Evolutionary conservation across 768 basidiomycete species (phyloP).

Genomic region (Auricularia cornea): DNA sequence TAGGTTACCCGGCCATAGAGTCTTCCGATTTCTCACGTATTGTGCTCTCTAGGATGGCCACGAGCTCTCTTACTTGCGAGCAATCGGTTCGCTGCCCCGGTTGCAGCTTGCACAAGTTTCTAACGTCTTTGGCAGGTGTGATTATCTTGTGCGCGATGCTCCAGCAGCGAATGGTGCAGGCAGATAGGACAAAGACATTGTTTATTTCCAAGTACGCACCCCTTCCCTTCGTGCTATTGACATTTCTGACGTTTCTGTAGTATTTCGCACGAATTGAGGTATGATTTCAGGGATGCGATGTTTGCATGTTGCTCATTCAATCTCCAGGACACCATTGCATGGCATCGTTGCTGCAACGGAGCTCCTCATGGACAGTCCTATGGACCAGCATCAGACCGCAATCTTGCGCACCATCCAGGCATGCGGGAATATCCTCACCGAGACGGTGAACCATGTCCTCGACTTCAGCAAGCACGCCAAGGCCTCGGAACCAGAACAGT

Average conservation of each 20-base stretch:
- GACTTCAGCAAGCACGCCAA: constrained; percentile 90
- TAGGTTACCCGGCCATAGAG: constrained; percentile 27
- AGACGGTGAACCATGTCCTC: constrained; percentile 93
- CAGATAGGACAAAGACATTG: constrained; percentile 87
- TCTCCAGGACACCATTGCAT: neutral
- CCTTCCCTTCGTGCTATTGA: neutral
- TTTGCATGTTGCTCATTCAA: constrained; percentile 4
- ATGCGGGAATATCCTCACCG: constrained; percentile 90
- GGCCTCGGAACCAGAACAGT: constrained; percentile 48
- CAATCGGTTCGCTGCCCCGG: constrained; percentile 54
- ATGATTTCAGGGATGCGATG: constrained; percentile 76
- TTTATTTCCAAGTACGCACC: constrained; percentile 78
- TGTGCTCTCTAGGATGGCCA: constrained; percentile 66
- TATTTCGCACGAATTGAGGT: constrained; percentile 84
- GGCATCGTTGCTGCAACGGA: constrained; percentile 89
- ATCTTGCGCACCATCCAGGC: constrained; percentile 91
- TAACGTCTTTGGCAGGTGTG: constrained; percentile 46
- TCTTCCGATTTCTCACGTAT: neutral
- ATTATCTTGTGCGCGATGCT: constrained; percentile 90
- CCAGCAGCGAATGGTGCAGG: constrained; percentile 86
- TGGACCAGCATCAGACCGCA: constrained; percentile 73
- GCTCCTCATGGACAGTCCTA: constrained; percentile 72
- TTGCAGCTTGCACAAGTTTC: neutral
- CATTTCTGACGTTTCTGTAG: constrained; percentile 26
- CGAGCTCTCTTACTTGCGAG: constrained; percentile 84